phyloP scores from a whole-genome alignment of 345 rosid species.

The Populus davidiana region DNA sequence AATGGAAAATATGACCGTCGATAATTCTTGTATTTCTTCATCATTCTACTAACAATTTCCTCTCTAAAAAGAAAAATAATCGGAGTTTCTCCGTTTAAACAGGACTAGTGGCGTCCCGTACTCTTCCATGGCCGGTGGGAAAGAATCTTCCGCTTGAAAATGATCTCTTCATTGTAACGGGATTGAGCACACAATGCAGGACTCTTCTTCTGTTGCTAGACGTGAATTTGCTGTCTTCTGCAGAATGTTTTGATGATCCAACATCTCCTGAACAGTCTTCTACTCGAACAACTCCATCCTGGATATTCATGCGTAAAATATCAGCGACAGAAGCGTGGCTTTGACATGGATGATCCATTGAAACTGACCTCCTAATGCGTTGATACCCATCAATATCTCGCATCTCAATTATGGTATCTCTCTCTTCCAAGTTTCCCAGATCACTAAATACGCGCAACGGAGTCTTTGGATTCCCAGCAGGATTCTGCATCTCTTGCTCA shows the following conservation, averaged over 20 bases:
- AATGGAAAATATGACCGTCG: neutral
- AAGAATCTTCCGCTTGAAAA: conserved; percentile 57
- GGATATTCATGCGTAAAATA: conserved; percentile 26
- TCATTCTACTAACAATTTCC: neutral
- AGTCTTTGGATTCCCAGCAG: conserved; percentile 21
- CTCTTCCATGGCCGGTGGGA: conserved; percentile 38
- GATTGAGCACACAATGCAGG: conserved; percentile 16
- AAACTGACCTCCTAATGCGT: conserved; percentile 41
- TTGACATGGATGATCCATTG: conserved; percentile 56
- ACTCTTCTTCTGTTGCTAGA: conserved; percentile 24
- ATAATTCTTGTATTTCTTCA: neutral
- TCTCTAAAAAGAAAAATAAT: neutral
- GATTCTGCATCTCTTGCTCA: conserved; percentile 14
- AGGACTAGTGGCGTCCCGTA: conserved; percentile 17
- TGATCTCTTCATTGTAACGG: conserved; percentile 50
- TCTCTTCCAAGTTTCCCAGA: conserved; percentile 31
- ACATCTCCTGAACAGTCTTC: conserved; percentile 23
- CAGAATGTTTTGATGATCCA: conserved; percentile 33
- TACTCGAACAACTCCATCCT: conserved; percentile 20
- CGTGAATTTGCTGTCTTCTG: conserved; percentile 26
- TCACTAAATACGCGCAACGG: conserved; percentile 36
- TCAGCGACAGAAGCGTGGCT: conserved; percentile 39
- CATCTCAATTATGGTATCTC: conserved; percentile 39
- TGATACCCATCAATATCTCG: conserved; percentile 31
- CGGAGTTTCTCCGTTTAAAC: conserved; percentile 5